A percentile compares a stretch with the other conserved stretches of the same genome.
Evolutionary conservation across 495 filamentous ascomycete species (phyloP).

Genomic region (Aspergillus hancockii): DNA sequence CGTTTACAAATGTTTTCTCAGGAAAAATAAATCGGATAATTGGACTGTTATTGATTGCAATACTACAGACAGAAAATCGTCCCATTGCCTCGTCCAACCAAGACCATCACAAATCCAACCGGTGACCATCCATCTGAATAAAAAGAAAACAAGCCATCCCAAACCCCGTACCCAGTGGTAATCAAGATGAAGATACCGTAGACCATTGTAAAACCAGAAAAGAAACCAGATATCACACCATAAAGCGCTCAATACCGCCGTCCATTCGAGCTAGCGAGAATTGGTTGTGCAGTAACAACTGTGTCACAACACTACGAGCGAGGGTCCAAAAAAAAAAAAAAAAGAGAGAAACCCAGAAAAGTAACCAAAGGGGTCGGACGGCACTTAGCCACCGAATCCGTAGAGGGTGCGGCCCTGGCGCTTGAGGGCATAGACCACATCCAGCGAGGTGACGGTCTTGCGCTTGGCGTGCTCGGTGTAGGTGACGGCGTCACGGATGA

Average conservation of each 20-base stretch:
- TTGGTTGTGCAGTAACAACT: background rate
- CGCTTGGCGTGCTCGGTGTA: slow-evolving; percentile 98
- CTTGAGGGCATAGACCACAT: slow-evolving; percentile 95
- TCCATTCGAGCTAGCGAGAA: slow-evolving; percentile 1
- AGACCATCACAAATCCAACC: background rate
- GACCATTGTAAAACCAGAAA: background rate
- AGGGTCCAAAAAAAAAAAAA: slow-evolving; percentile 10
- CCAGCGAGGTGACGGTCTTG: slow-evolving; percentile 94
- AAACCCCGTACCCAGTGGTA: slow-evolving; percentile 27
- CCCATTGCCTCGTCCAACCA: slow-evolving; percentile 1
- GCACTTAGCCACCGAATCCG: slow-evolving; percentile 94
- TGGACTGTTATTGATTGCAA: background rate
- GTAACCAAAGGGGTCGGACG: background rate
- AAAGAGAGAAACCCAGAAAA: slow-evolving; percentile 3
- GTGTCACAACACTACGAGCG: background rate
- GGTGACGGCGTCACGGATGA: slow-evolving; percentile 92
- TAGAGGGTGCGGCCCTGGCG: slow-evolving; percentile 95
- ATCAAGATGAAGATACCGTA: background rate
- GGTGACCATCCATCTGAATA: slow-evolving; percentile 9
- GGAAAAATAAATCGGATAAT: background rate
- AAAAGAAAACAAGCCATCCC: slow-evolving; percentile 26
- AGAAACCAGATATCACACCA: background rate
- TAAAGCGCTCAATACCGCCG: background rate
- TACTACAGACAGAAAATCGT: background rate
- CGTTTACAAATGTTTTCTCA: background rate